Base-by-base conservation (phyloP, 805 yeast species). In the Metschnikowia bowlesiae region DNA sequence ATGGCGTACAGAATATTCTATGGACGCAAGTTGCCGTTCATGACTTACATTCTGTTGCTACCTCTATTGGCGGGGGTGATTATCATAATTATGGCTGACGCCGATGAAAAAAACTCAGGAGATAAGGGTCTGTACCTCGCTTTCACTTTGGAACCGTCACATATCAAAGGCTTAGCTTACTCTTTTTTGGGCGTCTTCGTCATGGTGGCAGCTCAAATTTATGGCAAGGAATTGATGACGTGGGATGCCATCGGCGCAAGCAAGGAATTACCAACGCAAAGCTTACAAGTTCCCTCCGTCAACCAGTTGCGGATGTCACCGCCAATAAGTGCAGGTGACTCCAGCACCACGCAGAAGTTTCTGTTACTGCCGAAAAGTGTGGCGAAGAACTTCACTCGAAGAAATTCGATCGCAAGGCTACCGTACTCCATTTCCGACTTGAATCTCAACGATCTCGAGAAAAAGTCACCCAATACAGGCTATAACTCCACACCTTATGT, bases 151-250 rank as follows among this genome's bases (percentile, higher is more conserved):
- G 65, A 68, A 41, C 44, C 59, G 8, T 53, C 54, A 9, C 78
- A 80, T 55, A 65, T 82, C 39, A 64, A 73, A 53, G 96, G 97
- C 6, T 67, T 88, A n/a, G 31, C 78, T 2, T 85, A 78, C 61
- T 92, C 96, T 10, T 68, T 84, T 8, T 52, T 81, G 31, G 82
- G 94, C 4, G 79, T 91, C 44, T 64, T 86, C 7, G 81, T 89
- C 16, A 89, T 90, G 71, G 96, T 92, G 5, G 80, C 83, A 2
- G 96, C 89, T 62, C 89, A 89, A 63, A 87, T 90, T 41, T 89
- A 88, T 66, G 90, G 94, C 36, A 90, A 90, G 68, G 84, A 82
- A 55, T 82, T 90, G 37, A 79, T 89, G 53, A 88, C 74, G 1
- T 69, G 75, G 74, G 91, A 35, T 67, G 60, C 57, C 8, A 8